Base-by-base conservation (phyloP, 108 stramenopile species). In the Fistulifera solaris region DNA sequence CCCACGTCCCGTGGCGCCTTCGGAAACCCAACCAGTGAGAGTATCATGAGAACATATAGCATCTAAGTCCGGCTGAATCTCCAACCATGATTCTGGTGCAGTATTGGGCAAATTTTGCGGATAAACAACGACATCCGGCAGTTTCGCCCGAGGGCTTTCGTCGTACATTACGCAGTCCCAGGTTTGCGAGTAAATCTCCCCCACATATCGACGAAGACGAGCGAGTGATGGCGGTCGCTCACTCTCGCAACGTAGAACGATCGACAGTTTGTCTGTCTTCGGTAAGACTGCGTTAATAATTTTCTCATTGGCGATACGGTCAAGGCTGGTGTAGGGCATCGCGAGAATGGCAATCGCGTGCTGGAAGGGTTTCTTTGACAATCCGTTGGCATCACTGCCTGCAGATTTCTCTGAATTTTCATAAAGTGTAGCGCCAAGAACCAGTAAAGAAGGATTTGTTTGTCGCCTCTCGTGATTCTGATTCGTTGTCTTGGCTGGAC, bases 231-330 rank as follows among this genome's bases (percentile, higher is more conserved):
- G 78, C 35, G 71, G 47, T 13, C 21, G 27, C 14, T 48, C 46
- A 17, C 42, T 53, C 27, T 75, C 45, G 19, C 78, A 71, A 11
- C 90, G 71, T 21, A 92, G 56, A 4, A 88, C 73, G 27, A 92
- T 78, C 52, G 70, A 73, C 15, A 92, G 51, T 45, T 75, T 78
- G 27, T 62, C 12, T 3, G 83, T 71, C 1, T 61, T 19, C 7
- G 75, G 58, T 12, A 88, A 66, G 42, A 83, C 79, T 35, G 65
- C 71, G 57, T 83, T 67, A 57, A 92, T 60, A 54, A 92, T 85
- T 44, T 84, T 86, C 58, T 92, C 90, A 66, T 92, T 92, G 63
- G 84, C 84, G 60, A 92, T 92, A 15, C 83, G 80, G 47, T 85
- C 84, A 7, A 81, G 71, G 14, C 83, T 69, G 13, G 81, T 82